phyloP scores from a whole-genome alignment of 768 basidiomycete genomes.

The Xanthoconium stramineum region DNA sequence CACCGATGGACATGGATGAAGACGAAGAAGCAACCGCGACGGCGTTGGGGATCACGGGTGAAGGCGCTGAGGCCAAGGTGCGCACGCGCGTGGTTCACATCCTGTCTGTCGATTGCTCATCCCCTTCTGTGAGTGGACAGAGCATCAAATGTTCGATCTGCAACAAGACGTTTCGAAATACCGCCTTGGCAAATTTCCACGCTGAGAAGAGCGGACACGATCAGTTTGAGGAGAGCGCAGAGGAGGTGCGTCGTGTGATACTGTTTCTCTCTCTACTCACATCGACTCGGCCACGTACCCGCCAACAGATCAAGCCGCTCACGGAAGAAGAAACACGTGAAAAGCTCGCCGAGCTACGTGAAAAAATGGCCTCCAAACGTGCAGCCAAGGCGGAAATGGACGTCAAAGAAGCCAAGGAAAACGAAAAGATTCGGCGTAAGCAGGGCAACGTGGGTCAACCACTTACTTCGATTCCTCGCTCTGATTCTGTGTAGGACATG shows the following conservation, averaged over 20 bases:
- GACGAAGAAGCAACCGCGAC: conserved; percentile 68
- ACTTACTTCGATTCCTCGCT: neutral
- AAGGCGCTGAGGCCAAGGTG: conserved; percentile 66
- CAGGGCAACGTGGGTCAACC: conserved; percentile 61
- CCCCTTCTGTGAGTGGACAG: conserved; percentile 17
- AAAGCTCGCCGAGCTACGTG: conserved; percentile 73
- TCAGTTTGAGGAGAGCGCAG: conserved; percentile 92
- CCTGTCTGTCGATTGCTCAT: neutral
- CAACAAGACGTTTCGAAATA: conserved; percentile 82
- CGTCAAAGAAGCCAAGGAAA: conserved; percentile 65
- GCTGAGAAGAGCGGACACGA: conserved; percentile 95
- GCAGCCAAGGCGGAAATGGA: conserved; percentile 70
- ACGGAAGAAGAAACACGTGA: conserved; percentile 91
- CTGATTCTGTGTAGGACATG: conserved; percentile 50
- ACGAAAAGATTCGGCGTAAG: conserved; percentile 81
- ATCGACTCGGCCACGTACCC: too few relatives aligned
- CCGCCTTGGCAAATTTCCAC: conserved; percentile 86
- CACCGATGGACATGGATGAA: conserved; percentile 52
- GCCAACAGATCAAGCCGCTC: conserved; percentile 65
- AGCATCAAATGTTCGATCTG: conserved; percentile 85
- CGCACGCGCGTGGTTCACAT: neutral
- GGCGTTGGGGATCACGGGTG: conserved; percentile 42
- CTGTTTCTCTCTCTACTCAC: neutral
- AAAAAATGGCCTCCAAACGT: conserved; percentile 80
- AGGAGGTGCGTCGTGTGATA: conserved; percentile 57